phyloP scores from a whole-genome alignment of 306 rosid genomes.

The Quercus dentata region DNA sequence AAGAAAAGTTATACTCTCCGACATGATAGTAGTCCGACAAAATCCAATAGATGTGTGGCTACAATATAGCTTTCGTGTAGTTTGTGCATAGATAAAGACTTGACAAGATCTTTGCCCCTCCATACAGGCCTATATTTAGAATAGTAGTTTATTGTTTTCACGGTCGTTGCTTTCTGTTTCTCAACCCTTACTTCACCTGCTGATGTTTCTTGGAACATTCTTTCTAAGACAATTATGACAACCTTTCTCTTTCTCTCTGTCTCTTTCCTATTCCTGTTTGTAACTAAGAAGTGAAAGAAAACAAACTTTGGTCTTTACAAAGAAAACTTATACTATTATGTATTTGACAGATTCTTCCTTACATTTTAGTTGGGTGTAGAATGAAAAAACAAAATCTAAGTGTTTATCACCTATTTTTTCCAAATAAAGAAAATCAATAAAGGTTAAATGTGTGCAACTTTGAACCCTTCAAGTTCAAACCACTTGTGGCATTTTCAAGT shows the following conservation, averaged over 20 bases:
- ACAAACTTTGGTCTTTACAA: neutral
- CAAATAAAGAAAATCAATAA: neutral
- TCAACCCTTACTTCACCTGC: neutral
- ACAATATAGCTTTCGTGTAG: too few relatives aligned
- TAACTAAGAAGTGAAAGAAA: neutral
- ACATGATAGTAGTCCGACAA: too few relatives aligned
- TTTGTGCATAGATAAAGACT: too few relatives aligned
- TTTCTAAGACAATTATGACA: neutral
- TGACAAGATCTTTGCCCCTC: too few relatives aligned
- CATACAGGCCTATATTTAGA: too few relatives aligned
- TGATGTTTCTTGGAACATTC: neutral
- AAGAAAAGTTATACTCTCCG: too few relatives aligned
- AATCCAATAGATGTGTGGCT: too few relatives aligned
- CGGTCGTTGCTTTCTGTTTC: neutral
- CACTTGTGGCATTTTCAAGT: constrained; percentile 12
- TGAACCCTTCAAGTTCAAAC: constrained; percentile 34
- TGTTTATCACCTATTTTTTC: neutral
- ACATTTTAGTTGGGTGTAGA: neutral
- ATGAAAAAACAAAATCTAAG: neutral
- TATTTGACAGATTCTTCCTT: neutral
- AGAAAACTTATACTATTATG: too few relatives aligned
- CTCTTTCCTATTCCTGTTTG: neutral
- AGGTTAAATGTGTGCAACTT: neutral
- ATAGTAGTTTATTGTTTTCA: neutral
- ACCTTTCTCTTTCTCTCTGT: neutral